phyloP scores from a whole-genome alignment of 306 rosid species.

The Casuarina glauca region DNA sequence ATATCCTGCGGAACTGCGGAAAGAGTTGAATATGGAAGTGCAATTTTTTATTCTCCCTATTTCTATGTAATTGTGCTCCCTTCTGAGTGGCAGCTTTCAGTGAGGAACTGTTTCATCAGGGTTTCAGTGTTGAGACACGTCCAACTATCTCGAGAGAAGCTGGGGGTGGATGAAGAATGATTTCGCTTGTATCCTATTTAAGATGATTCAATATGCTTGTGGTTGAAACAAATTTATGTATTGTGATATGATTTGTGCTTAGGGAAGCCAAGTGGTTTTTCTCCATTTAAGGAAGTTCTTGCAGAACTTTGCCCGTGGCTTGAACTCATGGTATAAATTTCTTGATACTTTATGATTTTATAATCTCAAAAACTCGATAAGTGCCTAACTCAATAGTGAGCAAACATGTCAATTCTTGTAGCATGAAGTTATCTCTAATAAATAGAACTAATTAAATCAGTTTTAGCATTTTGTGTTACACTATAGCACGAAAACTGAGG shows the following conservation, averaged over 20 bases:
- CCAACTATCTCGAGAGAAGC: constrained; percentile 97
- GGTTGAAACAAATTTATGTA: constrained; percentile 14
- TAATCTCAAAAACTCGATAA: background rate
- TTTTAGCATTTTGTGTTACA: too few species aligned
- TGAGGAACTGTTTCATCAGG: constrained; percentile 97
- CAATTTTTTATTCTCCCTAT: background rate
- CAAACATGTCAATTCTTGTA: too few species aligned
- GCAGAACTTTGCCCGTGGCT: background rate
- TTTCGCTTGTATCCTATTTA: background rate
- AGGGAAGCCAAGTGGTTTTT: background rate
- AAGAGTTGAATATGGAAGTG: background rate
- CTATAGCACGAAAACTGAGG: too few species aligned
- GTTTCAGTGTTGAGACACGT: constrained; percentile 98
- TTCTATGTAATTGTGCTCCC: background rate
- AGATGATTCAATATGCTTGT: background rate
- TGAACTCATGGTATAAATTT: background rate
- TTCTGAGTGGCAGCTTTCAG: constrained; percentile 73
- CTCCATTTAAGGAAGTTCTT: background rate
- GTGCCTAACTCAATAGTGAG: too few species aligned
- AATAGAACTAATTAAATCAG: too few species aligned
- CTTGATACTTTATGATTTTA: background rate
- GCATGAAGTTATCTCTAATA: too few species aligned
- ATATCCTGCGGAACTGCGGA: too few species aligned
- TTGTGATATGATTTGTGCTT: constrained; percentile 1
- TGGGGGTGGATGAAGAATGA: constrained; percentile 64